Evolutionary conservation across 108 stramenopile species (phyloP).

Genomic region (Conticribra guillardii): DNA sequence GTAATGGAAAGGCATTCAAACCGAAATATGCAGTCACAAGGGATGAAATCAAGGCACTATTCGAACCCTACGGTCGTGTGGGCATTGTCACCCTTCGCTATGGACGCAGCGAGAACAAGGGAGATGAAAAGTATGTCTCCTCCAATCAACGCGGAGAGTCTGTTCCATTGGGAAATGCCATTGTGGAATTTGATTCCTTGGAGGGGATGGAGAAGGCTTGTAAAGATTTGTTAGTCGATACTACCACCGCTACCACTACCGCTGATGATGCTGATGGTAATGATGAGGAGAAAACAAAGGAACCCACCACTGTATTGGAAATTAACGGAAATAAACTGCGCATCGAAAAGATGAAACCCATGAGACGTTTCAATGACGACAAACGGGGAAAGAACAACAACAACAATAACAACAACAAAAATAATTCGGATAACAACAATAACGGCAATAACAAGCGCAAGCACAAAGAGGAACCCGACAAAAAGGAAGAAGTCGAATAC

Average conservation of each 20-base stretch:
- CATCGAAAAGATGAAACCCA: constrained; percentile 33
- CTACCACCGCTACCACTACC: constrained; percentile 25
- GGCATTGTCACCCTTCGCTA: constrained; percentile 68
- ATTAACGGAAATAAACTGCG: constrained; percentile 45
- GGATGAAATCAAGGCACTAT: constrained; percentile 73
- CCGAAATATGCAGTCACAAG: constrained; percentile 60
- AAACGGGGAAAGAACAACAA: constrained; percentile 15
- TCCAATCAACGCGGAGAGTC: constrained; percentile 24
- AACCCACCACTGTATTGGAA: constrained; percentile 34
- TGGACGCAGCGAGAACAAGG: constrained; percentile 9
- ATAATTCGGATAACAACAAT: constrained; percentile 12
- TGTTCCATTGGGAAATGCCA: constrained; percentile 61
- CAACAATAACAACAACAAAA: too few species aligned
- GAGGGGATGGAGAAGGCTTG: constrained; percentile 86
- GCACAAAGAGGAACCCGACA: constrained; percentile 19
- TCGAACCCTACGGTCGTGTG: constrained; percentile 76
- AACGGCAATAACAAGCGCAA: constrained; percentile 25
- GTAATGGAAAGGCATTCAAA: constrained; percentile 5
- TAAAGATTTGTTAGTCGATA: constrained; percentile 69
- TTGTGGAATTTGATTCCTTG: constrained; percentile 84
- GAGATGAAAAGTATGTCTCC: constrained; percentile 23
- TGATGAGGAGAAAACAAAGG: not conserved
- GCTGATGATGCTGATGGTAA: constrained; percentile 21
- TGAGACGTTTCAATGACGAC: not conserved
- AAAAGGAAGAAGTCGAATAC: constrained; percentile 45